A percentile compares a stretch with the other conserved stretches of the same genome.
Conservation (phyloP, 2,329 filamentous ascomycete genomes). For the Aspergillus cejpii region DNA sequence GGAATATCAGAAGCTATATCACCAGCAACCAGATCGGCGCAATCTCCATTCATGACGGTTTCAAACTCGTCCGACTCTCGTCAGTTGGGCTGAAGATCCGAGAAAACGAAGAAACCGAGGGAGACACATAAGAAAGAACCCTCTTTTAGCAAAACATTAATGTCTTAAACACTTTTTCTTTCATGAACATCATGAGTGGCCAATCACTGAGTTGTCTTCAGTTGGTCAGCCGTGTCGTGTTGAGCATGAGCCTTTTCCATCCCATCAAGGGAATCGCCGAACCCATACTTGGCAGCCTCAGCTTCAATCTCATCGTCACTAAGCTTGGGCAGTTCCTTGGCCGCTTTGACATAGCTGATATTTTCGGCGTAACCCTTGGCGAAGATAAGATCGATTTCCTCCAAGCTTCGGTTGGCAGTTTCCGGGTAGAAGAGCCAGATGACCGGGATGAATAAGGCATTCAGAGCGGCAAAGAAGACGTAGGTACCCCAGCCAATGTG, state of each 20-base stretch:
- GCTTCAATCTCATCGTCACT: slow-evolving; percentile 31
- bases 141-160: not conserved
- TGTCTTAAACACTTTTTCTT: slow-evolving; percentile 1
- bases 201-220: slow-evolving; percentile 11
- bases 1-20: not conserved
- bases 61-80: not conserved
- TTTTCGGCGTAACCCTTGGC: slow-evolving; percentile 41
- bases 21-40: not conserved
- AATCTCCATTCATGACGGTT: not conserved
- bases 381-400: slow-evolving; percentile 43
- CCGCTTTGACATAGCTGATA: slow-evolving; percentile 35
- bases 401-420: slow-evolving; percentile 41
- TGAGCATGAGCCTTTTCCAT: slow-evolving; percentile 20
- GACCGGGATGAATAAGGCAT: slow-evolving; percentile 45
- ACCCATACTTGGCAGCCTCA: slow-evolving; percentile 31
- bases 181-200: slow-evolving; percentile 6
- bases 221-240: slow-evolving; percentile 7
- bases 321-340: slow-evolving; percentile 31
- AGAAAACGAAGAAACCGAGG: not conserved
- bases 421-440: slow-evolving; percentile 52
- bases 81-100: not conserved
- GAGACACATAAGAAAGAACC: not conserved
- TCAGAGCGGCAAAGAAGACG: slow-evolving; percentile 41
- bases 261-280: slow-evolving; percentile 11
- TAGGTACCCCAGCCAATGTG: slow-evolving; percentile 40